Evolutionary conservation across 2,329 filamentous ascomycete genomes (phyloP).

Genomic region (Cryphonectria naterciae): DNA sequence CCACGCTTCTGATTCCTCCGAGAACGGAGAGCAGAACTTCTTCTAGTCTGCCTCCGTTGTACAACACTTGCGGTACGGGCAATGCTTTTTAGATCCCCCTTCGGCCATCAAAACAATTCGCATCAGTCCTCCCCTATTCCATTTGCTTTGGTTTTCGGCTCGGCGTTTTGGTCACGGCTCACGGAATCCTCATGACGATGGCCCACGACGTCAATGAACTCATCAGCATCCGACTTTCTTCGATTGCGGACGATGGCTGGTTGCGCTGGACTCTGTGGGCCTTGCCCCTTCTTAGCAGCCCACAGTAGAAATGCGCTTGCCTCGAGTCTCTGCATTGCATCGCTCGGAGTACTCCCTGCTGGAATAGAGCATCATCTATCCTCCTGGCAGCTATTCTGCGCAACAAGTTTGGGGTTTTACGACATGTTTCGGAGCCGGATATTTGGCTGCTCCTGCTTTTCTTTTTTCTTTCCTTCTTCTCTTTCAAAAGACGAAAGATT

Average conservation of each 20-base stretch:
- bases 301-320: constrained; percentile 8
- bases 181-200: constrained; percentile 26
- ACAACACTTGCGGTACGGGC: constrained; percentile 27
- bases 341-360: constrained; percentile 10
- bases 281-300: not conserved
- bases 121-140: constrained; percentile 12
- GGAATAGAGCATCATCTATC: constrained; percentile 15
- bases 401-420: not conserved
- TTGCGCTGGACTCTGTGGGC: constrained; percentile 16
- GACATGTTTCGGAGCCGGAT: not conserved
- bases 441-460: constrained; percentile 9
- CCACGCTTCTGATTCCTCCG: constrained; percentile 24
- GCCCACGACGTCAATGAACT: constrained; percentile 29
- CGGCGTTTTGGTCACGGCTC: constrained; percentile 20
- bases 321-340: constrained; percentile 18
- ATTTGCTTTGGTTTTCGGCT: constrained; percentile 16
- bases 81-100: constrained; percentile 28
- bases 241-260: constrained; percentile 15
- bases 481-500: constrained; percentile 6
- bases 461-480: constrained; percentile 8
- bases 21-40: constrained; percentile 33
- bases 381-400: constrained; percentile 14
- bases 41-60: constrained; percentile 33
- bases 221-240: constrained; percentile 25
- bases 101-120: constrained; percentile 23